Evolutionary conservation across 1,284 basidiomycete genomes (phyloP), one percentile per base, ranked within the genome.

Genomic region (Somion occarium): DNA sequence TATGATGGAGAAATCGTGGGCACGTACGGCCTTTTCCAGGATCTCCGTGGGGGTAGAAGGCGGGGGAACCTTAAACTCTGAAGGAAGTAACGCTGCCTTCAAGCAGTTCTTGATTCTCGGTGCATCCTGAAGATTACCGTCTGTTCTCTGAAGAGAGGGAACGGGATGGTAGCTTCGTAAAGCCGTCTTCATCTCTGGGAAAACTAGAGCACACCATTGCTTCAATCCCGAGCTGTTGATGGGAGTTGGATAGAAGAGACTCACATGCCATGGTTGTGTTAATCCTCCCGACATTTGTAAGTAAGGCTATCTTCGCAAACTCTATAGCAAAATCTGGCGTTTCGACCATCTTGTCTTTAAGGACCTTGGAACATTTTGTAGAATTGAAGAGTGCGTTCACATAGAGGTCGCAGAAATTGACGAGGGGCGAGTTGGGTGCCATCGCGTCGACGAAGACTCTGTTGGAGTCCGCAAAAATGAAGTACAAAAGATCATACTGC

Each of bases 201-300:
- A 85, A 66, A 86, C 83, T 85, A 7, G 30, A 34, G 26, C 23
- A 47, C 37, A 43, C 41, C 37, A 44, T 37, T 44, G 25, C 53
- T 46, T 48, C 44, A 44, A 34, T 34, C 30, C 30, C 30, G 30
- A 34, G n/a, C n/a, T n/a, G 42, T 38, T 48, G 41, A 39, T 23
- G 45, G 34, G 46, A 30, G 34, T 22, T 34, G 41, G 12, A 18
- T 27, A 25, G 25, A 23, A 5, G 49, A 23, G 37, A 76, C 85
- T 64, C 61, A 88, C 88, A 93, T 50, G 89, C 90, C 76, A 91
- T 84, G 5, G 89, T 92, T 11, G 89, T 90, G 63, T 91, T 91
- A 61, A 92, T 83, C 50, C 89, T 74, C 30, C 88, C 89, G 25
- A 91, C 82, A 64, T 92, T 92, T 52, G 88, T 83, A 38, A 92